Evolutionary conservation across 2,329 filamentous ascomycete species (phyloP), one percentile per base, ranked within the genome.

Genomic region (Camillea tinctor): DNA sequence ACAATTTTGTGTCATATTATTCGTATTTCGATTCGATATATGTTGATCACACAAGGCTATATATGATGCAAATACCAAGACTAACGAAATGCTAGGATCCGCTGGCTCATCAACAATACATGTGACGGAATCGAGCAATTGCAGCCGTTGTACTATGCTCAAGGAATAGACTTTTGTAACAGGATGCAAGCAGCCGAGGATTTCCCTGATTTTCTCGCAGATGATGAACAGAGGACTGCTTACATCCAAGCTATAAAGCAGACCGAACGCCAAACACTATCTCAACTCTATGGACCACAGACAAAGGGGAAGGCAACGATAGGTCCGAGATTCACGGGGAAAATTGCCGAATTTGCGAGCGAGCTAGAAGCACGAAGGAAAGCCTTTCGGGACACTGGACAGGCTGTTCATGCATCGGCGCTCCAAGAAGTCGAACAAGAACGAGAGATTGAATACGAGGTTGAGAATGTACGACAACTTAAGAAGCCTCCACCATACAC

Each of bases 81-180:
- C 36, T 44, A 44, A 44, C 11, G 11, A 44, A n/a, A 44, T 44
- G n/a, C 36, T 26, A 66, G 73, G 0, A 73, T 89, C 1, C 69
- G 69, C 2, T 90, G 88, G 88, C 77, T 90, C 0, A 75, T 90
- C 0, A 77, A 86, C 49, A 84, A 89, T 57, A 88, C 86, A 0
- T 90, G 87, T 60, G 71, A 76, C n/a, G 78, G 74, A 0, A 88
- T 85, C 19, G 84, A 88, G 61, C 81, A 87, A 24, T 69, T 89
- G 0, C 81, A 84, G 54, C 78, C 83, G 0, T 73, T 90, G 0
- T 87, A 87, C 64, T 78, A 80, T 8, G 76, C 85, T 0, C 87
- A 90, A 66, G 86, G 87, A 0, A 73, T 74, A 1, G 84, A 89
- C 60, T 90, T 84, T 61, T 85, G 86, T 61, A 77, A 79, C 0